Evolutionary conservation across 495 filamentous ascomycete genomes (phyloP), one percentile per base, ranked within the genome.

Genomic region (Penicillium macrosclerotiorum): DNA sequence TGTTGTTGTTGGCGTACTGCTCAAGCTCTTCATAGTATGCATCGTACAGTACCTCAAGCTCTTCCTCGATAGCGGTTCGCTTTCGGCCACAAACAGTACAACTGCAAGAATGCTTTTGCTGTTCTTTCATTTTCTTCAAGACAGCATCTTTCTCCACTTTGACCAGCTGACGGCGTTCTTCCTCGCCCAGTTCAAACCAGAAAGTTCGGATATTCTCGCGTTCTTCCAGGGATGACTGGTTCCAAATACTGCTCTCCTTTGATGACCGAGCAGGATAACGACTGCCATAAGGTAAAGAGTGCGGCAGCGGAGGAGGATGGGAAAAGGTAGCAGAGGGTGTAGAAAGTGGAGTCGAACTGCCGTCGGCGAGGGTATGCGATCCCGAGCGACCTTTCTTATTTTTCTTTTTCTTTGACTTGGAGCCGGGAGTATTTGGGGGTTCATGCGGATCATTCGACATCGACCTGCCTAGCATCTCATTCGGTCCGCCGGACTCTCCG

Each of bases 61-160:
- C 94, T 66, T 99, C 93, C 66, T 99, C 93, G 57, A 99, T 99
- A 7, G 93, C 93, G 6, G 88, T 96, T 34, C 93, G 82, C 68
- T 97, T 99, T 51, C 93, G 81, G 38, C 93, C 93, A 71, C 93
- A 99, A 29, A 97, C 91, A 5, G 88, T 95, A 58, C 93, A 99
- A 60, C 90, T 96, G 70, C 93, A 99, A 3, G 93, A 97, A 61
- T 97, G 93, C 67, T 96, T 97, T 65, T 99, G 93, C 68, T 99
- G 93, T 65, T 99, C 94, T 71, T 99, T 98, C 93, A 99, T 99
- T 71, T 99, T 99, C 54, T 88, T 88, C 40, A 99, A 68, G 1
- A 99, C 93, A 5, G 94, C 93, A 69, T 97, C 90, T 63, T 99
- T 99, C 69, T 99, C 93, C 8, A 99, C 90, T 65, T 95, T 96